Evolutionary conservation across 352 stramenopile species (phyloP).

Genomic region (Globisporangium middletonii): DNA sequence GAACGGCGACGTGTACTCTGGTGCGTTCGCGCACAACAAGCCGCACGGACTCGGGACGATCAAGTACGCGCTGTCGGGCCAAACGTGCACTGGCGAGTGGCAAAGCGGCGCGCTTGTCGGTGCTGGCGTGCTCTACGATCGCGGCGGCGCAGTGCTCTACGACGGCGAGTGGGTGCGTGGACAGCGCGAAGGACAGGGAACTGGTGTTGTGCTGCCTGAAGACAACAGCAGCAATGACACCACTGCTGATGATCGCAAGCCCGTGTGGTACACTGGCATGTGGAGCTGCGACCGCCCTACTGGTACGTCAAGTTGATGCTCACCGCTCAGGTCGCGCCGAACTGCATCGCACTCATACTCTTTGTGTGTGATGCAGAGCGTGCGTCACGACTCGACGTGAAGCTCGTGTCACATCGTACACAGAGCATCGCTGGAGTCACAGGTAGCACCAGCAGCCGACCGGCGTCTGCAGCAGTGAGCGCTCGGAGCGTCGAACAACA

Average conservation of each 20-base stretch:
- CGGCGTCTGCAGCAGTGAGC: background rate
- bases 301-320: slow-evolving; percentile 11
- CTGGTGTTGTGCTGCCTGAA: slow-evolving; percentile 5
- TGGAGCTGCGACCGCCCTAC: slow-evolving; percentile 16
- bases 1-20: slow-evolving; percentile 33
- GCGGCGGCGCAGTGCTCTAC: slow-evolving; percentile 18
- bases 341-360: background rate
- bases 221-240: background rate
- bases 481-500: slow-evolving; percentile 1
- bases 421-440: background rate
- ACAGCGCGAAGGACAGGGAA: slow-evolving; percentile 23
- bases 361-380: slow-evolving; percentile 1
- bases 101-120: slow-evolving; percentile 18
- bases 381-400: slow-evolving; percentile 10
- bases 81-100: slow-evolving; percentile 41
- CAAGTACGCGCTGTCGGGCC: slow-evolving; percentile 15
- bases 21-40: slow-evolving; percentile 35
- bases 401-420: slow-evolving; percentile 1
- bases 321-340: no score
- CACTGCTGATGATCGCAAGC: background rate
- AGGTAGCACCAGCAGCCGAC: background rate
- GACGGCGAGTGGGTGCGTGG: slow-evolving; percentile 38
- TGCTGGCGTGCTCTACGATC: slow-evolving; percentile 16
- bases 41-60: slow-evolving; percentile 33
- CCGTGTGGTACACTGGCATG: slow-evolving; percentile 15